Evolutionary conservation across 176 grass and related monocot genomes (phyloP).

Genomic region (Otatea glauca): DNA sequence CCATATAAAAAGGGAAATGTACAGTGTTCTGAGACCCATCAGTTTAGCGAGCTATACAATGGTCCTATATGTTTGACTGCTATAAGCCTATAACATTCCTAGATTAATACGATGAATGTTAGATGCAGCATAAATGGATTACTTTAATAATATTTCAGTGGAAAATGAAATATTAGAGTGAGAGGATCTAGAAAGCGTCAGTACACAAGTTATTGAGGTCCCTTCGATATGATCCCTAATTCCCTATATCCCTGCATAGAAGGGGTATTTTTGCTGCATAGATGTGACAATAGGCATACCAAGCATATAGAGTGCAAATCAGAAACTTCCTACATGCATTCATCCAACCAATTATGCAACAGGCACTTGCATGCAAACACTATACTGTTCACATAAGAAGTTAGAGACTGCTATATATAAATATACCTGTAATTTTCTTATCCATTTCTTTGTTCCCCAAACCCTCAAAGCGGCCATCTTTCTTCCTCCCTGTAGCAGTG

Average conservation of each 20-base stretch:
- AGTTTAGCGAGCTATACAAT: neutral
- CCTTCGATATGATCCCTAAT: neutral
- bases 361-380: constrained; percentile 24
- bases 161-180: neutral
- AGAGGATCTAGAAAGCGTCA: neutral
- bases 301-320: constrained; percentile 9
- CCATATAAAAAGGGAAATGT: neutral
- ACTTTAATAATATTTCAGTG: neutral
- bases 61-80: constrained; percentile 7
- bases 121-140: neutral
- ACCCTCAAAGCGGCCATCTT: constrained; percentile 88
- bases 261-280: neutral
- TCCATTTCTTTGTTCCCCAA: constrained; percentile 99
- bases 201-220: constrained; percentile 7
- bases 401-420: constrained; percentile 38
- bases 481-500: constrained; percentile 80
- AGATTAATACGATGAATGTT: neutral
- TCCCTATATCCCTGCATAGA: neutral
- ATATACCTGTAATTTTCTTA: constrained; percentile 93
- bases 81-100: neutral
- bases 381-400: constrained; percentile 32
- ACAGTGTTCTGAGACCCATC: neutral
- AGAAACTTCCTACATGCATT: constrained; percentile 14
- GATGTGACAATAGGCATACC: neutral
- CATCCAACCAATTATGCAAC: constrained; percentile 32